Percentiles rank a stretch among this genome's conserved stretches.
phyloP scores from a whole-genome alignment of 2,329 filamentous ascomycete genomes.

The Aspergillus terreus region DNA sequence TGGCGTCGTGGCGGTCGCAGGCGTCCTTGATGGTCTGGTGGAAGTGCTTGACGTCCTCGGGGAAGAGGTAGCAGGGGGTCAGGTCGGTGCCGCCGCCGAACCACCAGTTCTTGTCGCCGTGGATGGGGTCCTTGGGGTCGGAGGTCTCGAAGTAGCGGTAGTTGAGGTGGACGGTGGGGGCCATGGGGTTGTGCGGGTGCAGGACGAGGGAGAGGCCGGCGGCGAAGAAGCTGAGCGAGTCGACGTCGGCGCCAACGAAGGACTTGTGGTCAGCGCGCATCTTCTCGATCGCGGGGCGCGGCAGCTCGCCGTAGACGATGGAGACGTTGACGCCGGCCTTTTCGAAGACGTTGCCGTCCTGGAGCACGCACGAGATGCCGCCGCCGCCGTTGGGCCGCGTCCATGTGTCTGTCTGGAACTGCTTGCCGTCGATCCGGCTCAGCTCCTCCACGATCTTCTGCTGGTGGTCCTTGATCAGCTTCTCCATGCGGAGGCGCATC shows the following conservation, averaged over 20 bases:
- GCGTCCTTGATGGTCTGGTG: constrained; percentile 88
- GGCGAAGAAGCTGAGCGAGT: constrained; percentile 92
- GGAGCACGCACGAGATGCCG: constrained; percentile 88
- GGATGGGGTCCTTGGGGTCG: constrained; percentile 74
- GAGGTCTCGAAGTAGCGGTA: constrained; percentile 99
- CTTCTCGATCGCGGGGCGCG: constrained; percentile 79
- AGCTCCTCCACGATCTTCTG: constrained; percentile 79
- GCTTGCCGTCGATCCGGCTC: constrained; percentile 75
- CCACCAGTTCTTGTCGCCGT: constrained; percentile 77
- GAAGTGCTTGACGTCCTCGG: constrained; percentile 96
- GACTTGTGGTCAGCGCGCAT: constrained; percentile 96
- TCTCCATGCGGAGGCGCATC: constrained; percentile 97
- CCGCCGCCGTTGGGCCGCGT: constrained; percentile 82
- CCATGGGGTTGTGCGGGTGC: constrained; percentile 93
- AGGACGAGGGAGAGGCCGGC: constrained; percentile 93
- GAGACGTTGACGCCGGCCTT: constrained; percentile 96
- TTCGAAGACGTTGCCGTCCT: constrained; percentile 95
- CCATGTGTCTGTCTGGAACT: constrained; percentile 85
- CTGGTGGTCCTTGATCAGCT: constrained; percentile 91
- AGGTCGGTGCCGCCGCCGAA: constrained; percentile 94
- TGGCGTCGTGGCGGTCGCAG: constrained; percentile 88
- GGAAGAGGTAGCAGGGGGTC: constrained; percentile 90
- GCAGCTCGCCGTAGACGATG: constrained; percentile 88
- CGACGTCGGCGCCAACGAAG: constrained; percentile 68
- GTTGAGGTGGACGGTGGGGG: constrained; percentile 93